Evolutionary conservation across 140 eudicot genomes (phyloP).

Genomic region (Eryngium alpinum): DNA sequence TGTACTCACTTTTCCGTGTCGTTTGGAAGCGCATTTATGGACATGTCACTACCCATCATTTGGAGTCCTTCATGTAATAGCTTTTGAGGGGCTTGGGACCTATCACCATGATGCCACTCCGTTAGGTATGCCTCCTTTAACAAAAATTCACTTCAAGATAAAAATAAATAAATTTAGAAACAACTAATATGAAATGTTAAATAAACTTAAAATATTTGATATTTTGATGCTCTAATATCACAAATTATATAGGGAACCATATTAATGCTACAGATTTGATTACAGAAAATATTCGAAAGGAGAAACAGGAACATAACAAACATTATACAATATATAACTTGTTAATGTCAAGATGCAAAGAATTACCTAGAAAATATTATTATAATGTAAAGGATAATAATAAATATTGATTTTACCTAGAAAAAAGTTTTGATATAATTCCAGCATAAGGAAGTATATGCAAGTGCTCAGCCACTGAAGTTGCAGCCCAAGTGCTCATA

Average conservation of each 20-base stretch:
- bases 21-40: too few species aligned
- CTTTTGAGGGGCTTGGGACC: too few species aligned
- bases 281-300: too few species aligned
- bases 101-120: too few species aligned
- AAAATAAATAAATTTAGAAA: too few species aligned
- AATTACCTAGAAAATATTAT: not conserved
- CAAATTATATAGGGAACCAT: not conserved
- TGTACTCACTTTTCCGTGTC: too few species aligned
- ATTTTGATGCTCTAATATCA: not conserved
- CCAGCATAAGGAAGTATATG: slow-evolving; percentile 63
- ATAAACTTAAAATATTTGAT: too few species aligned
- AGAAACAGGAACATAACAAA: too few species aligned
- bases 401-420: slow-evolving; percentile 36
- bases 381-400: not conserved
- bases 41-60: too few species aligned
- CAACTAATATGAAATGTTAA: not conserved
- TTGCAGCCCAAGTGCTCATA: slow-evolving; percentile 44
- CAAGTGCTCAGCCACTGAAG: slow-evolving; percentile 60
- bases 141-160: not conserved
- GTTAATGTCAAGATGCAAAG: not conserved
- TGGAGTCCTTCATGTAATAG: too few species aligned
- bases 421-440: slow-evolving; percentile 37
- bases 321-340: not conserved
- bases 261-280: too few species aligned
- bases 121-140: too few species aligned